phyloP scores from a whole-genome alignment of 148 eudicot genomes.

The Limonium bicolor region DNA sequence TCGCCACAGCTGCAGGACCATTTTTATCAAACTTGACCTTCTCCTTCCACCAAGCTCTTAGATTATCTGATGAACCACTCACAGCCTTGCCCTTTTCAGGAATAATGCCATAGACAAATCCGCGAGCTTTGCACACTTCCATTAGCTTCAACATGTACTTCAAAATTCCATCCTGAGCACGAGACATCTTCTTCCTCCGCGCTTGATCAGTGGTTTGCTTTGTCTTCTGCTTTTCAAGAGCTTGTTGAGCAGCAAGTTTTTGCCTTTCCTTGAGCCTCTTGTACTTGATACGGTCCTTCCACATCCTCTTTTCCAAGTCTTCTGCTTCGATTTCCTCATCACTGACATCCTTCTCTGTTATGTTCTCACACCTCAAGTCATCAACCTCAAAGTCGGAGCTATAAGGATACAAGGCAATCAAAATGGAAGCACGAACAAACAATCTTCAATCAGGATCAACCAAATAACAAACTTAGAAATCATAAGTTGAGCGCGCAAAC shows the following conservation, averaged over 20 bases:
- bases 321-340: constrained; percentile 88
- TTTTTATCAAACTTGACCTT: constrained; percentile 11
- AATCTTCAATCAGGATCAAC: too few species aligned
- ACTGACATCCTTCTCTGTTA: constrained; percentile 86
- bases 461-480: too few species aligned
- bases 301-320: constrained; percentile 70
- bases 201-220: constrained; percentile 19
- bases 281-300: constrained; percentile 81
- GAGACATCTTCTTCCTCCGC: constrained; percentile 39
- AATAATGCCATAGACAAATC: constrained; percentile 28
- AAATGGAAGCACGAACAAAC: too few species aligned
- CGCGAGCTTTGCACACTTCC: constrained; percentile 27
- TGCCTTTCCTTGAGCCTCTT: constrained; percentile 71
- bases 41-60: constrained; percentile 26
- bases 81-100: constrained; percentile 31
- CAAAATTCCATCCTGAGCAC: constrained; percentile 44
- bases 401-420: too few species aligned
- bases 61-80: constrained; percentile 22
- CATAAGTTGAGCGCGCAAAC: too few species aligned
- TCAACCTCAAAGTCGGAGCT: constrained; percentile 82
- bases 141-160: constrained; percentile 41
- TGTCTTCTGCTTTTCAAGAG: constrained; percentile 57
- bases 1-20: constrained; percentile 9
- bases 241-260: constrained; percentile 54
- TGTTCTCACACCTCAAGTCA: constrained; percentile 54